phyloP scores from a whole-genome alignment of 73 alveolate species.

The Halteria grandinella region DNA sequence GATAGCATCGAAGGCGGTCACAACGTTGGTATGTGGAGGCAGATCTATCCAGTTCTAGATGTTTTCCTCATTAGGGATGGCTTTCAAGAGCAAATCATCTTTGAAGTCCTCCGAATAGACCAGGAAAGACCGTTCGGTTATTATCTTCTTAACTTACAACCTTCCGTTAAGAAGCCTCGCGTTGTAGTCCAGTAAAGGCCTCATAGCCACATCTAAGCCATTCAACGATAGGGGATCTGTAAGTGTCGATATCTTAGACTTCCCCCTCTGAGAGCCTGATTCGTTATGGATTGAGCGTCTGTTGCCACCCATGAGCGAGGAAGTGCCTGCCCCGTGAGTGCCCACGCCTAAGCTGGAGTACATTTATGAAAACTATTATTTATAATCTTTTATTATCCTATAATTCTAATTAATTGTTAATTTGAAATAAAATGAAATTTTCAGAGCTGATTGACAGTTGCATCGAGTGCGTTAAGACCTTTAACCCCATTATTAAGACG shows the following conservation, averaged over 20 bases:
- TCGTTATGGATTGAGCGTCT: no score
- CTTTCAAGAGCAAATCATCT: conserved; percentile 48
- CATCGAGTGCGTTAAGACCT: conserved; percentile 78
- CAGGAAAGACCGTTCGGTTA: conserved; percentile 48
- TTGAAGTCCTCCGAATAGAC: conserved; percentile 52
- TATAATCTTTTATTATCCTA: not conserved
- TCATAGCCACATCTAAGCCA: conserved; percentile 55
- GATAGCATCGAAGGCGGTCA: conserved; percentile 52
- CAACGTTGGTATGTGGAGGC: conserved; percentile 66
- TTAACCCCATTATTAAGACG: conserved; percentile 86
- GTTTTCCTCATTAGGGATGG: conserved; percentile 52
- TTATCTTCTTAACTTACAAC: conserved; percentile 19
- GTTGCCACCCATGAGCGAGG: no score
- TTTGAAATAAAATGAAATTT: conserved; percentile 79
- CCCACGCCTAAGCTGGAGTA: no score
- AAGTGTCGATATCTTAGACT: no score
- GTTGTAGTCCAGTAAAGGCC: conserved; percentile 52
- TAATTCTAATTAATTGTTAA: conserved; percentile 1
- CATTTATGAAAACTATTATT: not conserved
- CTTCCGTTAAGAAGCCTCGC: conserved; percentile 36
- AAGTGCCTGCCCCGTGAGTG: no score
- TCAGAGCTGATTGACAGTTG: conserved; percentile 84
- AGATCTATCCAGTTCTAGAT: conserved; percentile 54
- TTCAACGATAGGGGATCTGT: conserved; percentile 34
- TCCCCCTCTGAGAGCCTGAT: no score